phyloP scores from a whole-genome alignment of 1,284 basidiomycete species.

The Gymnopus androsaceus region DNA sequence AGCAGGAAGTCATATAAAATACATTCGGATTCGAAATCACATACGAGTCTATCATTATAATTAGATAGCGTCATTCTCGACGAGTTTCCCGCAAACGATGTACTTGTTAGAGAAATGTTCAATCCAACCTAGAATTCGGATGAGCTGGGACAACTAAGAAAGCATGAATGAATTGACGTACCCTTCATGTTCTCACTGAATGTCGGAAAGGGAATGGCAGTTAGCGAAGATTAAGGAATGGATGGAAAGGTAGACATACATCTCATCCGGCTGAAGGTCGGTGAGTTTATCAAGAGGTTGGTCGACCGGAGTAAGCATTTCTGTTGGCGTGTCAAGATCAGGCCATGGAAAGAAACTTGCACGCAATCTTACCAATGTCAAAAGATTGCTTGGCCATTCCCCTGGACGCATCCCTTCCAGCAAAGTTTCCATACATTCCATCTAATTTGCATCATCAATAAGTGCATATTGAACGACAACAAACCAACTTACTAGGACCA shows the following conservation, averaged over 20 bases:
- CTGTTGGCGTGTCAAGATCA: slow-evolving; percentile 40
- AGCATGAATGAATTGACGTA: slow-evolving; percentile 25
- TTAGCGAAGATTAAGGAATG: slow-evolving; percentile 12
- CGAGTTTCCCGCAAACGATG: slow-evolving; percentile 80
- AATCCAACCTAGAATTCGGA: slow-evolving; percentile 67
- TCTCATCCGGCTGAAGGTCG: slow-evolving; percentile 78
- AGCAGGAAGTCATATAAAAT: neutral
- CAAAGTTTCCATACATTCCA: slow-evolving; percentile 97
- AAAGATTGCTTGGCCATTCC: slow-evolving; percentile 98
- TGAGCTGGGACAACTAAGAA: neutral
- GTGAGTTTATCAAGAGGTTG: slow-evolving; percentile 82
- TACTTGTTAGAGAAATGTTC: slow-evolving; percentile 90
- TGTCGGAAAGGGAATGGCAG: neutral
- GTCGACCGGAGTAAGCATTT: slow-evolving; percentile 88
- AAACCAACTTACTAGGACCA: slow-evolving; percentile 72
- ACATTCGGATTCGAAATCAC: neutral
- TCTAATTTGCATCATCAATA: slow-evolving; percentile 43
- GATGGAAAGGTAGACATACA: slow-evolving; percentile 58
- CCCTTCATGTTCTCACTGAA: slow-evolving; percentile 87
- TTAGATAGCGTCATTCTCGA: slow-evolving; percentile 64
- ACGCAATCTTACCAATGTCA: slow-evolving; percentile 70
- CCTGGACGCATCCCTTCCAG: slow-evolving; percentile 89
- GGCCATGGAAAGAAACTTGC: neutral
- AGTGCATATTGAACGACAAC: neutral
- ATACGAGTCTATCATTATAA: neutral